Conservation (phyloP, 139 green algal species). For the Chlamydomonas urium region DNA sequence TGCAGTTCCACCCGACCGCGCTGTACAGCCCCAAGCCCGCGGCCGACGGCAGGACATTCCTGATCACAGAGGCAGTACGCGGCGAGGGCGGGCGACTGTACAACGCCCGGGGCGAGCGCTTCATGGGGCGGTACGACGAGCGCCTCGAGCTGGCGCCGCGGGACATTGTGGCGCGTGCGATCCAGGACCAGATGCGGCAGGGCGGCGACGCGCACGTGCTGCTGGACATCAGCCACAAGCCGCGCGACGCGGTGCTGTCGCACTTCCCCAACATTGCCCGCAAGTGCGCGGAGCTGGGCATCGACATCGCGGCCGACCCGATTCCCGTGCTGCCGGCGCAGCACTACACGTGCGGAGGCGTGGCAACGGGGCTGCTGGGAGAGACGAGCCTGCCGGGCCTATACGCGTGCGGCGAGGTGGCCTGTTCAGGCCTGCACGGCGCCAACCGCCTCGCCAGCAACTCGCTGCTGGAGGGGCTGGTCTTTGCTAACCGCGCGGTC, state of each 20-base stretch:
- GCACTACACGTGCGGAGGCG: conserved; percentile 98
- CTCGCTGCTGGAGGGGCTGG: conserved; percentile 93
- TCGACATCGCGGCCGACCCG: conserved; percentile 89
- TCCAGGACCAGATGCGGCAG: conserved; percentile 81
- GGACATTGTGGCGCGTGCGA: conserved; percentile 89
- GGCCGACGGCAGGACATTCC: conserved; percentile 60
- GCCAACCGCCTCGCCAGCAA: conserved; percentile 96
- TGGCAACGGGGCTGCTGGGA: conserved; percentile 78
- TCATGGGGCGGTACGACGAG: conserved; percentile 91
- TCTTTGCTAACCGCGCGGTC: conserved; percentile 87
- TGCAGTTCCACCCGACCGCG: conserved; percentile 97
- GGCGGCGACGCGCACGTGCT: conserved; percentile 72
- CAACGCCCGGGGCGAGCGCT: conserved; percentile 83
- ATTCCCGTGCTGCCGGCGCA: conserved; percentile 94
- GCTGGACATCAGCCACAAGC: conserved; percentile 91
- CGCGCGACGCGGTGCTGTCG: conserved; percentile 54
- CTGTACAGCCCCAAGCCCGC: conserved; percentile 74
- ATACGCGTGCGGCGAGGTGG: conserved; percentile 91
- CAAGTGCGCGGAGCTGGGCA: conserved; percentile 64
- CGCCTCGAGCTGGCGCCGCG: conserved; percentile 91
- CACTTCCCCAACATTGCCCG: conserved; percentile 95
- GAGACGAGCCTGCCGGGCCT: conserved; percentile 86
- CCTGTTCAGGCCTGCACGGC: conserved; percentile 91
- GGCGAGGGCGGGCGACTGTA: conserved; percentile 87
- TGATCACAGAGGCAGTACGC: conserved; percentile 95